phyloP scores from a whole-genome alignment of 164 flowering plant species.

The Vitis rupestris region DNA sequence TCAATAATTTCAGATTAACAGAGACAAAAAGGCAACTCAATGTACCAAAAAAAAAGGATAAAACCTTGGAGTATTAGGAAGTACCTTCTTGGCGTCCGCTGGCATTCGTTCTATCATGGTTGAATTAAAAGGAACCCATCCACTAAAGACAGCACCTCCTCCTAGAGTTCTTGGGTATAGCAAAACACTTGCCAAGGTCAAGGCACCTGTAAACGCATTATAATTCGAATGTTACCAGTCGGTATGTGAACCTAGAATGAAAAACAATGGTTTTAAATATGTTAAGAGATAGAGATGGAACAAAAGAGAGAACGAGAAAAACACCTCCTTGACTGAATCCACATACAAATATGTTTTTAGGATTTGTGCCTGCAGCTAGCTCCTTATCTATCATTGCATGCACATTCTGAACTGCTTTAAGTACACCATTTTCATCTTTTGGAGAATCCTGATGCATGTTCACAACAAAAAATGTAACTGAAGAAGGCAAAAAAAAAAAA shows the following conservation, averaged over 20 bases:
- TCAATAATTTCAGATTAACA: not conserved
- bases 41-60: not conserved
- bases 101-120: conserved; percentile 54
- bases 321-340: conserved; percentile 99
- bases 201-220: conserved; percentile 65
- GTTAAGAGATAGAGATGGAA: not conserved
- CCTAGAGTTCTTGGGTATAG: conserved; percentile 85
- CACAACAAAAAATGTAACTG: not conserved
- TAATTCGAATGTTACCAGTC: not conserved
- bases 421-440: conserved; percentile 60
- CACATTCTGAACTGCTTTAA: conserved; percentile 81
- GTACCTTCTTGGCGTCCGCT: conserved; percentile 76
- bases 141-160: conserved; percentile 93
- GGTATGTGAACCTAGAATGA: not conserved
- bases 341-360: conserved; percentile 79
- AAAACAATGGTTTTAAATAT: too few species aligned
- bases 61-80: not conserved
- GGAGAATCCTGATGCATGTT: conserved; percentile 68
- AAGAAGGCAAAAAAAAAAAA: not conserved
- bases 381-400: conserved; percentile 92
- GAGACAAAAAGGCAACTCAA: not conserved
- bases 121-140: conserved; percentile 87
- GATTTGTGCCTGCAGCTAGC: conserved; percentile 71
- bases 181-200: conserved; percentile 89
- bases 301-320: conserved; percentile 3